These are phyloP conservation scores for Vaccinium corymbosum DNA, from an alignment of 148 eudicot genomes.

Conservation along the genomic window DNA sequence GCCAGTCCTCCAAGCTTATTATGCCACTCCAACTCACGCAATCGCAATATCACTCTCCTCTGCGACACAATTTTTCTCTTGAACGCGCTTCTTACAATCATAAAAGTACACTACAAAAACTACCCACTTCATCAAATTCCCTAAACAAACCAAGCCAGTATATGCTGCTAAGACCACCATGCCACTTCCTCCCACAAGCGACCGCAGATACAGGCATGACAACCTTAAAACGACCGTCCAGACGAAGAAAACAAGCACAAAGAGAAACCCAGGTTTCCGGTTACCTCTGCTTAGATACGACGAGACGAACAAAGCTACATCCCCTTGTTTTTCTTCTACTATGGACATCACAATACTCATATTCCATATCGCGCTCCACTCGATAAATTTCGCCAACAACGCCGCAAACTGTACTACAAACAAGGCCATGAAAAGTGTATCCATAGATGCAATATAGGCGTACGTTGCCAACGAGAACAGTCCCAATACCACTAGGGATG, in stretches of 20 bases:
- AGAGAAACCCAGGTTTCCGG: conserved; percentile 12
- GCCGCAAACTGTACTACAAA: conserved; percentile 1
- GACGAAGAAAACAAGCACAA: conserved; percentile 5
- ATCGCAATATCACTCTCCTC: background rate
- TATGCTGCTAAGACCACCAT: background rate
- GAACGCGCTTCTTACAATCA: background rate
- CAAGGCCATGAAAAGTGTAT: background rate
- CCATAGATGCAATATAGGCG: too few relatives aligned
- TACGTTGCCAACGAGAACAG: background rate
- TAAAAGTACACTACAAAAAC: background rate
- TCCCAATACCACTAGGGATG: background rate
- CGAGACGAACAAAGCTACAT: conserved; percentile 19
- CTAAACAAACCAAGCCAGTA: background rate
- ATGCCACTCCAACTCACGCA: background rate
- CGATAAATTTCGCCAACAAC: conserved; percentile 22
- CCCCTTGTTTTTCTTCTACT: conserved; percentile 22
- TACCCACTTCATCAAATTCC: background rate
- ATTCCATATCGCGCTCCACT: conserved; percentile 32
- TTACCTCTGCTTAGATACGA: conserved; percentile 16
- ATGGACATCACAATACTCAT: conserved; percentile 30
- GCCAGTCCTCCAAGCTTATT: background rate
- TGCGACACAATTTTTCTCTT: background rate
- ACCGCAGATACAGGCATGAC: background rate
- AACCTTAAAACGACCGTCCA: conserved; percentile 1
- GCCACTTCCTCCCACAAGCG: background rate